Conservation (phyloP, 2,329 filamentous ascomycete species). For the Claviceps cyperi region DNA sequence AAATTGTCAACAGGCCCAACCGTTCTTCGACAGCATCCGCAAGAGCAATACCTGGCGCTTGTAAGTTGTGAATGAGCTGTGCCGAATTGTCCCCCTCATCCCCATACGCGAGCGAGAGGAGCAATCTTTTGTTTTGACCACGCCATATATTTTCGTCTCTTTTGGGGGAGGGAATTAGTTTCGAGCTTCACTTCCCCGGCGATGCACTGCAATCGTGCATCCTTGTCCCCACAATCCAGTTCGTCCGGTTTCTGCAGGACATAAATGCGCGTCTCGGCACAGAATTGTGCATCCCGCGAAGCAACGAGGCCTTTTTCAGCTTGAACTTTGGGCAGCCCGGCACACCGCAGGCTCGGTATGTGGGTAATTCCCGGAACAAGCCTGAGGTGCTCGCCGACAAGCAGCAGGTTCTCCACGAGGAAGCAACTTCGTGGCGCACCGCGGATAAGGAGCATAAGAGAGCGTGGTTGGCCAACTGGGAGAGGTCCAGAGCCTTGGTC, state of each 20-base stretch:
- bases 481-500: conserved; percentile 12
- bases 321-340: conserved; percentile 46
- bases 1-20: conserved; percentile 18
- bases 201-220: conserved; percentile 39
- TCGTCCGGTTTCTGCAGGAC: conserved; percentile 46
- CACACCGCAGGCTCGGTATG: conserved; percentile 51
- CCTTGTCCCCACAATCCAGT: conserved; percentile 53
- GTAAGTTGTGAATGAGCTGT: conserved; percentile 32
- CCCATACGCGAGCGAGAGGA: neutral
- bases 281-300: conserved; percentile 41
- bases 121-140: neutral
- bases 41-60: conserved; percentile 57
- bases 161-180: conserved; percentile 28
- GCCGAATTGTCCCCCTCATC: neutral
- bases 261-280: conserved; percentile 47
- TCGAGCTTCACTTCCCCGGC: conserved; percentile 46
- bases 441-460: conserved; percentile 4
- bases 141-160: neutral
- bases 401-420: conserved; percentile 6
- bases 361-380: conserved; percentile 23
- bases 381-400: neutral
- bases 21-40: conserved; percentile 45
- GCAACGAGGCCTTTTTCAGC: conserved; percentile 39
- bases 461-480: conserved; percentile 2
- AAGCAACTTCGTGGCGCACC: conserved; percentile 18